phyloP scores from a whole-genome alignment of 768 basidiomycete genomes.

The Neoboletus subvelutipes region DNA sequence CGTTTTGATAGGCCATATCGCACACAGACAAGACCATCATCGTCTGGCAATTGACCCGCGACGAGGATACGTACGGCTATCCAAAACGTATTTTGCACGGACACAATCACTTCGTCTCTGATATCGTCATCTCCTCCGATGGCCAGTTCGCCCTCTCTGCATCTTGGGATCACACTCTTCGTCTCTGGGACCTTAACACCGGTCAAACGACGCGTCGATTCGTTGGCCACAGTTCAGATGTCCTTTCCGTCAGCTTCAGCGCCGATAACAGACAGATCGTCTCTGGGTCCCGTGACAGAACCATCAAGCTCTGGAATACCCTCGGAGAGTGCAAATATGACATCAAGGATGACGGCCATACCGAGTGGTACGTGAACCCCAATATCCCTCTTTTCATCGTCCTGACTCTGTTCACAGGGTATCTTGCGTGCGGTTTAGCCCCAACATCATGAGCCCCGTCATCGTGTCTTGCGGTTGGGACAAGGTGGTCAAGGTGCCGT shows the following conservation, averaged over 20 bases:
- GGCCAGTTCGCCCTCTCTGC: conserved; percentile 99
- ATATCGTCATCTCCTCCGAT: conserved; percentile 98
- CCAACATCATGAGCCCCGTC: conserved; percentile 95
- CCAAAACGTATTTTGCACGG: conserved; percentile 97
- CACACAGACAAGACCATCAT: conserved; percentile 99
- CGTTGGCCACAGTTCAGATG: conserved; percentile 96
- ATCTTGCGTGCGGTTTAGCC: conserved; percentile 98
- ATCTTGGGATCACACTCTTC: conserved; percentile 99
- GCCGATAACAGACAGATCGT: conserved; percentile 99
- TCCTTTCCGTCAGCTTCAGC: conserved; percentile 98
- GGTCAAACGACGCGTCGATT: conserved; percentile 95
- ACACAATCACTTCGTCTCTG: conserved; percentile 99
- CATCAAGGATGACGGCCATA: conserved; percentile 98
- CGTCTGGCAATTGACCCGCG: conserved; percentile 97
- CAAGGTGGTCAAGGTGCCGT: conserved; percentile 96
- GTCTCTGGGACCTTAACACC: conserved; percentile 99
- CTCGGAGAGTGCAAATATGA: conserved; percentile 99
- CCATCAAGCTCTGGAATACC: conserved; percentile 99
- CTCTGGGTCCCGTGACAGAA: conserved; percentile 93
- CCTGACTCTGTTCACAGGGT: conserved; percentile 57
- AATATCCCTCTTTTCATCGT: background rate
- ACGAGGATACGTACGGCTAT: conserved; percentile 88
- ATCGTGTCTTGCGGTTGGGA: conserved; percentile 99
- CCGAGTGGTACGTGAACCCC: conserved; percentile 69
- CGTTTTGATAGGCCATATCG: conserved; percentile 22